Evolutionary conservation across 2,329 filamentous ascomycete species (phyloP).

Genomic region (Sarocladium strictum): DNA sequence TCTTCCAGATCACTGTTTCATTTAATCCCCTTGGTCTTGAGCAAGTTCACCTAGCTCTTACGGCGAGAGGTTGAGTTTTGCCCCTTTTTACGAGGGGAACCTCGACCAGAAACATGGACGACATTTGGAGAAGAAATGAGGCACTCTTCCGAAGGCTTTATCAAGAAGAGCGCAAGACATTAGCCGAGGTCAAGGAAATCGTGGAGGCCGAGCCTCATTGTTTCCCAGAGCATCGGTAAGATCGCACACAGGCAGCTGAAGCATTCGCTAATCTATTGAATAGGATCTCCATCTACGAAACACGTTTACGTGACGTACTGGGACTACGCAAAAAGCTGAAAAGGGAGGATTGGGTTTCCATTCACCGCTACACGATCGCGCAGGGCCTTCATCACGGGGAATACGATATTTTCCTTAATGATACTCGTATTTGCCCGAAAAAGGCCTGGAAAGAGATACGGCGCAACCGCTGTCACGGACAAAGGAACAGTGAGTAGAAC

Average conservation of each 20-base stretch:
- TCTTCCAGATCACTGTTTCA: no score
- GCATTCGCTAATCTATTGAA: background rate
- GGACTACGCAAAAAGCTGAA: background rate
- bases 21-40: no score
- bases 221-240: background rate
- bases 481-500: background rate
- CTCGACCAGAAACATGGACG: background rate
- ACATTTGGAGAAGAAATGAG: background rate
- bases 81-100: no score
- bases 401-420: background rate
- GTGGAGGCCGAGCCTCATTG: background rate
- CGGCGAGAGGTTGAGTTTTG: no score
- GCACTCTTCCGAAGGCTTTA: background rate
- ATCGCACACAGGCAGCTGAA: background rate
- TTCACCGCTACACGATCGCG: background rate
- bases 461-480: background rate
- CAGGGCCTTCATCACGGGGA: background rate
- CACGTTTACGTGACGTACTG: background rate
- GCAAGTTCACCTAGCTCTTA: background rate
- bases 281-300: background rate
- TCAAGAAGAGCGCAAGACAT: background rate
- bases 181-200: background rate
- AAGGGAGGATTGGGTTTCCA: background rate
- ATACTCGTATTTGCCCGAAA: background rate
- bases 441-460: background rate